Conservation (phyloP, 192 early-diverging fungal species). For the Anaeromyces robustus region DNA sequence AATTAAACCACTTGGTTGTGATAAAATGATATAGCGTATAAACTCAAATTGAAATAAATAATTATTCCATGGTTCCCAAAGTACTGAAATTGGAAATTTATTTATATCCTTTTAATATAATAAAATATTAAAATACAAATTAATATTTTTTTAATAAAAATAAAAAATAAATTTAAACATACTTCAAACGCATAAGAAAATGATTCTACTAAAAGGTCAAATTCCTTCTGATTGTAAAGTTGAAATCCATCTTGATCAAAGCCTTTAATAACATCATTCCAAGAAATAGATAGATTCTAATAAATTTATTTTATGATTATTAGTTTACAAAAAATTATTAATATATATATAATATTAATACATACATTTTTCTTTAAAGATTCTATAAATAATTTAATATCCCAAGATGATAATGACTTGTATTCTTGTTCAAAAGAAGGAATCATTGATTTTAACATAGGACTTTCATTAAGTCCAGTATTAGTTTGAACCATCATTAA, state of each 20-base stretch:
- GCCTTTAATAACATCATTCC: neutral
- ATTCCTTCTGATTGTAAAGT: neutral
- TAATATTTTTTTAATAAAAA: neutral
- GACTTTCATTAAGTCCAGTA: neutral
- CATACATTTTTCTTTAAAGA: neutral
- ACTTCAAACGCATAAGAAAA: neutral
- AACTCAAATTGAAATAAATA: neutral
- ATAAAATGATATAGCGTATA: neutral
- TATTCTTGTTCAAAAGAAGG: neutral
- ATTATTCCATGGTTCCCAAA: neutral
- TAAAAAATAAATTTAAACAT: neutral
- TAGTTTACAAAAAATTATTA: too few species aligned
- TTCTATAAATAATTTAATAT: neutral
- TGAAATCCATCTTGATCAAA: neutral
- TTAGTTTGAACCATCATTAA: neutral
- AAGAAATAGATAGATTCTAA: neutral
- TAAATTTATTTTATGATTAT: too few species aligned
- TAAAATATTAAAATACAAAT: neutral
- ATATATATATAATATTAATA: too few species aligned
- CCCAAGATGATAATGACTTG: neutral
- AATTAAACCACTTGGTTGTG: neutral
- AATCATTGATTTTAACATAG: neutral
- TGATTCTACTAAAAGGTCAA: neutral
- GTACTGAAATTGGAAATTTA: neutral
- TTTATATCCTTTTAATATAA: neutral